Conservation (phyloP, 2,329 filamentous ascomycete species). For the Colletotrichum limetticola region DNA sequence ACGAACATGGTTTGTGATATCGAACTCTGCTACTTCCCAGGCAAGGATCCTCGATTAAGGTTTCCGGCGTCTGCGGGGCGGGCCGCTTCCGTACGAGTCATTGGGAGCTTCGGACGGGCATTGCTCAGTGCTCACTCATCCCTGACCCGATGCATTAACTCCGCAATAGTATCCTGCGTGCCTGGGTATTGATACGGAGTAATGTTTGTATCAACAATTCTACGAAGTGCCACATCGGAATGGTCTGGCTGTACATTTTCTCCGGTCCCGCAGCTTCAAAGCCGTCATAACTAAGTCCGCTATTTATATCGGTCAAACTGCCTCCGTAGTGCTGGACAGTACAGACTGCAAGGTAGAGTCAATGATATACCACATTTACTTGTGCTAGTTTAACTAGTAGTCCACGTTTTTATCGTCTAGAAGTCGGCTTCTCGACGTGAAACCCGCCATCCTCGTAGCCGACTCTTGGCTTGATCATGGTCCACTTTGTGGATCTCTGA, state of each 20-base stretch:
- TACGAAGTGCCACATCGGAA: background rate
- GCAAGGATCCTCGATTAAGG: background rate
- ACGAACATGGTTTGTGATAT: no score
- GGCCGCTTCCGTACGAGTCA: background rate
- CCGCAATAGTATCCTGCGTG: background rate
- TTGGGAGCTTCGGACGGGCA: background rate
- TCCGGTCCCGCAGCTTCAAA: background rate
- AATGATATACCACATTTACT: background rate
- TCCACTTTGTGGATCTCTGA: background rate
- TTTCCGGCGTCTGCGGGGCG: background rate
- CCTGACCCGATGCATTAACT: background rate
- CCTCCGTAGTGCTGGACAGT: background rate
- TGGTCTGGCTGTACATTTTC: background rate
- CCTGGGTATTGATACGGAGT: background rate
- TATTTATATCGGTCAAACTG: background rate
- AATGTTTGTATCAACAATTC: background rate
- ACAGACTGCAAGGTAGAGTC: background rate
- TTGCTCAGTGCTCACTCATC: background rate
- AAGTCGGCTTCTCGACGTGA: background rate
- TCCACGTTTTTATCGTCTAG: background rate
- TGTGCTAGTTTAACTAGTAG: background rate
- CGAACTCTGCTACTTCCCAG: background rate
- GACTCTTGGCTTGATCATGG: background rate
- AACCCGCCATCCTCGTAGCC: background rate
- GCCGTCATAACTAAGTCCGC: background rate